Conservation (phyloP, 2,329 filamentous ascomycete species). For the Aspergillus sp. region DNA sequence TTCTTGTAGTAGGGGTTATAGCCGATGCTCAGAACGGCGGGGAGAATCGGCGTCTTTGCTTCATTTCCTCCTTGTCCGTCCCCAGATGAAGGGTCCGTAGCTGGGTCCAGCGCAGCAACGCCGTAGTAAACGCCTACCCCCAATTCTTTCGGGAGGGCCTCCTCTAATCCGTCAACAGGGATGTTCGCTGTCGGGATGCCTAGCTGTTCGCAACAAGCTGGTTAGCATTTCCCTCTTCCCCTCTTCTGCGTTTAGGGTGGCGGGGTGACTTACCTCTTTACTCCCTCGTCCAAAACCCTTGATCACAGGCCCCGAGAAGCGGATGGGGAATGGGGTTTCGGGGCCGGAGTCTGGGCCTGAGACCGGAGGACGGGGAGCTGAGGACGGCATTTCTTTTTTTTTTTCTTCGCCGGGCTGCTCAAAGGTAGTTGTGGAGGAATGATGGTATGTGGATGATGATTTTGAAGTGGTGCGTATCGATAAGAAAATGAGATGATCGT, state of each 20-base stretch:
- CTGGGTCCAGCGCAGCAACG: slow-evolving; percentile 70
- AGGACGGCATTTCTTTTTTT: slow-evolving; percentile 43
- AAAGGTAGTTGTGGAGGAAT: background rate
- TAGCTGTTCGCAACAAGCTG: slow-evolving; percentile 55
- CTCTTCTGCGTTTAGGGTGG: background rate
- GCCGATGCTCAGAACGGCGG: slow-evolving; percentile 91
- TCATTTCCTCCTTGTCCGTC: background rate
- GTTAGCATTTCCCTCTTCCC: background rate
- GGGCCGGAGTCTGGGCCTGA: slow-evolving; percentile 75
- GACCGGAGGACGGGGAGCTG: slow-evolving; percentile 63
- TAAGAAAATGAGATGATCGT: background rate
- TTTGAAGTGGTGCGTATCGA: background rate
- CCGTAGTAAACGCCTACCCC: slow-evolving; percentile 90
- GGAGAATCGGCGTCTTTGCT: slow-evolving; percentile 55
- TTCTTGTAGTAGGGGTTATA: slow-evolving; percentile 99
- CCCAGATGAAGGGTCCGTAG: slow-evolving; percentile 8
- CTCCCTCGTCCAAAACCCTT: slow-evolving; percentile 92
- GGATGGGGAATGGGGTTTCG: slow-evolving; percentile 74
- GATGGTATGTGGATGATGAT: background rate
- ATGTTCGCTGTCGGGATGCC: slow-evolving; percentile 96
- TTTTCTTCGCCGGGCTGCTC: background rate
- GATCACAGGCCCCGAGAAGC: slow-evolving; percentile 82
- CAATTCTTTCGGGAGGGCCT: slow-evolving; percentile 55
- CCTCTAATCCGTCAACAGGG: slow-evolving; percentile 64
- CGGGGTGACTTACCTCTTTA: slow-evolving; percentile 67